Evolutionary conservation across 352 stramenopile genomes (phyloP).

Genomic region (Globisporangium yorkense): DNA sequence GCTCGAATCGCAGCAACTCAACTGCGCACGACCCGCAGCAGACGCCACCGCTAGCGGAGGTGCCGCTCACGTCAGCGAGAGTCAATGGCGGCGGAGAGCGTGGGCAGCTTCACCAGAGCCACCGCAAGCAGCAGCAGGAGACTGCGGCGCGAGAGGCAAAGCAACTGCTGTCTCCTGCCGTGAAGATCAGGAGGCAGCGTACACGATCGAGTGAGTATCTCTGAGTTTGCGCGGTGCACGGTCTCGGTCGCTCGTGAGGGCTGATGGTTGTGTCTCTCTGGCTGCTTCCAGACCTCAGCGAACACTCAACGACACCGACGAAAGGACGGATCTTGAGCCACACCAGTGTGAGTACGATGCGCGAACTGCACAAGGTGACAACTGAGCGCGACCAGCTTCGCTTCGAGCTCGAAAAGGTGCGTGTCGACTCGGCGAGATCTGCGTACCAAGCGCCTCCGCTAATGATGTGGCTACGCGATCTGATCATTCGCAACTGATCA

Average conservation of each 20-base stretch:
- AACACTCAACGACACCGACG: conserved; percentile 14
- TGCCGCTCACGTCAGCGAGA: neutral
- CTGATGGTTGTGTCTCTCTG: neutral
- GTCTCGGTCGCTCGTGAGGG: neutral
- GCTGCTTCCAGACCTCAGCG: conserved; percentile 14
- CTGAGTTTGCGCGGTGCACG: neutral
- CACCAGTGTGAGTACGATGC: conserved; percentile 23
- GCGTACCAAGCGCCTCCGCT: too few relatives aligned
- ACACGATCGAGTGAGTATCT: conserved; percentile 11
- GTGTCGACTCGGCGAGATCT: neutral
- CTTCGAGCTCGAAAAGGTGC: conserved; percentile 65
- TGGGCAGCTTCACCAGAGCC: neutral
- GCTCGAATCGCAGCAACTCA: conserved; percentile 24
- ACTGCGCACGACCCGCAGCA: conserved; percentile 6
- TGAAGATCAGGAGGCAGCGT: conserved; percentile 9
- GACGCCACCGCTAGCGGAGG: conserved; percentile 4
- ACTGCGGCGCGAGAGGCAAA: neutral
- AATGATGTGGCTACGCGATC: neutral
- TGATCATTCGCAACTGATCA: neutral
- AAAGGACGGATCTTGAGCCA: conserved; percentile 11
- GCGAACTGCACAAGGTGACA: conserved; percentile 59
- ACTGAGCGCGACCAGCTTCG: conserved; percentile 74
- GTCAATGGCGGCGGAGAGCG: neutral
- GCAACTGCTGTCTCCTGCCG: neutral
- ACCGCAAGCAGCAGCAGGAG: conserved; percentile 3